A percentile compares a stretch with the other conserved stretches of the same genome.
Conservation (phyloP, 257 asterid genomes). For the Solanum piurae region DNA sequence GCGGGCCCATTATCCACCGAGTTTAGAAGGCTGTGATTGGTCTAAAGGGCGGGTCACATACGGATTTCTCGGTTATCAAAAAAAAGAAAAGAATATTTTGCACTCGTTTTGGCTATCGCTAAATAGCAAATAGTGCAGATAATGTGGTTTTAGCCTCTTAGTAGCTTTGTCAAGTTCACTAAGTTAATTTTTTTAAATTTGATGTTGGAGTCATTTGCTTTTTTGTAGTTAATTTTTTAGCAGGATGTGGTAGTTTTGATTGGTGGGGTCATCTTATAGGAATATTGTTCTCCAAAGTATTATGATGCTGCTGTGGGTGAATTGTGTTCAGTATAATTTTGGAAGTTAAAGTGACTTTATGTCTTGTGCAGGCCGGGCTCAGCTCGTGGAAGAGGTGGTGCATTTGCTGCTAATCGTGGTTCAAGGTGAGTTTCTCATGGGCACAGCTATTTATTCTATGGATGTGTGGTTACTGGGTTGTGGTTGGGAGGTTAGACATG, state of each 20-base stretch:
- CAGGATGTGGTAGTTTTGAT: neutral
- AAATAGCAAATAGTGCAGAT: neutral
- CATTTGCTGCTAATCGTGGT: slow-evolving; percentile 22
- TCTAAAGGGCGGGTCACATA: no score
- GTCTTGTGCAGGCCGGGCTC: slow-evolving; percentile 32
- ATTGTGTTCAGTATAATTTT: neutral
- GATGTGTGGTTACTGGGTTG: neutral
- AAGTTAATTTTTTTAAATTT: neutral
- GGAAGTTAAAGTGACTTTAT: neutral
- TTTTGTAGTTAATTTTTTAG: neutral
- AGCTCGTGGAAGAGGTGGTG: slow-evolving; percentile 27
- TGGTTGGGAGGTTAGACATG: neutral
- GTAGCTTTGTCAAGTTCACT: neutral
- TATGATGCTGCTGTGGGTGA: neutral
- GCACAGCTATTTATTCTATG: neutral
- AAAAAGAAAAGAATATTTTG: no score
- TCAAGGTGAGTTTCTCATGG: slow-evolving; percentile 23
- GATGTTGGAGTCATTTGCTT: neutral
- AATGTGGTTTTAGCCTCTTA: neutral
- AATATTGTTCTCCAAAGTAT: neutral
- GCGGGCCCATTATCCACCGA: no score
- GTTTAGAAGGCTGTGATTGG: no score
- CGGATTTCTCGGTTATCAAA: no score
- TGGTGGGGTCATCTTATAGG: neutral
- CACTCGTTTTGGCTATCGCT: neutral